phyloP scores from a whole-genome alignment of 1,284 basidiomycete genomes.

The Xerocomus nothofagi region DNA sequence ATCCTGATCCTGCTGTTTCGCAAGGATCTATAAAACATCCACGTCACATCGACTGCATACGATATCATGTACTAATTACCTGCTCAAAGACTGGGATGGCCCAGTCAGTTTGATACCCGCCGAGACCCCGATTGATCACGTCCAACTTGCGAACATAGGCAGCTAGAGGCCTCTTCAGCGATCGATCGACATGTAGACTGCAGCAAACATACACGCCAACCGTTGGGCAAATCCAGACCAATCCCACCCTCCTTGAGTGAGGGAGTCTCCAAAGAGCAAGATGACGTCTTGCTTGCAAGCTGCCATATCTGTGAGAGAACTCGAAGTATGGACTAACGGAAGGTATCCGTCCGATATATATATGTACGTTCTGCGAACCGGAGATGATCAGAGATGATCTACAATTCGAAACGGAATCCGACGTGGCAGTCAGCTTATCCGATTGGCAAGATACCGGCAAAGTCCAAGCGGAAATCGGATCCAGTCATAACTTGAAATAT shows the following conservation, averaged over 20 bases:
- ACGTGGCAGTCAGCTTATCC: background rate
- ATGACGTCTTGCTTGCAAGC: slow-evolving; percentile 60
- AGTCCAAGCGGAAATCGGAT: slow-evolving; percentile 21
- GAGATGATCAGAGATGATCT: slow-evolving; percentile 10
- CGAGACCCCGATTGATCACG: slow-evolving; percentile 77
- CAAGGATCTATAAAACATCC: slow-evolving; percentile 46
- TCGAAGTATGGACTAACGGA: too few species aligned
- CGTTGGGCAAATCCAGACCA: slow-evolving; percentile 59
- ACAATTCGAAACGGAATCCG: background rate
- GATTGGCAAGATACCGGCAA: background rate
- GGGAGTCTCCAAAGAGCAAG: slow-evolving; percentile 76
- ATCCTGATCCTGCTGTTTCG: slow-evolving; percentile 48
- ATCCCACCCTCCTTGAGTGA: slow-evolving; percentile 67
- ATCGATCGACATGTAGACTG: background rate
- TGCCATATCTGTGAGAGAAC: slow-evolving; percentile 52
- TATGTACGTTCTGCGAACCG: background rate
- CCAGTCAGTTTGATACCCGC: slow-evolving; percentile 87
- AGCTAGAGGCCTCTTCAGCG: slow-evolving; percentile 43
- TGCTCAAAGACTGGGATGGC: slow-evolving; percentile 75
- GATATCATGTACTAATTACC: slow-evolving; percentile 40
- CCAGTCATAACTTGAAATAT: too few species aligned
- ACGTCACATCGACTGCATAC: background rate
- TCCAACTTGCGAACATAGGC: slow-evolving; percentile 78
- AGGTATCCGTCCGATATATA: background rate
- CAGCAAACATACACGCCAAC: slow-evolving; percentile 54